phyloP scores from a whole-genome alignment of 2,329 filamentous ascomycete species.

The Calcarisporium arbuscula region DNA sequence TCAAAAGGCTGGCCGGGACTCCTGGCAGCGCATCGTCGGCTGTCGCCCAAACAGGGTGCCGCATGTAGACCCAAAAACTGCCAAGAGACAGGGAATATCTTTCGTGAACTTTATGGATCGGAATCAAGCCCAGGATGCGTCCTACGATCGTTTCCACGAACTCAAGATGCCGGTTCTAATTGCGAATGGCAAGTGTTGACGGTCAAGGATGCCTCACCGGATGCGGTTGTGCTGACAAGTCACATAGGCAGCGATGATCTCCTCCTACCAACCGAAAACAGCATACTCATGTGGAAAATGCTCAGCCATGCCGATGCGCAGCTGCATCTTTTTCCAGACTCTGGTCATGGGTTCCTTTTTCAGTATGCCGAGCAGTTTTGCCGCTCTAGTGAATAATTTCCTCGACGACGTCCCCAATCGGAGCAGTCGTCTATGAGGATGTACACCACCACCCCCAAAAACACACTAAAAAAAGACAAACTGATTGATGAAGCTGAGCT shows the following conservation, averaged over 20 bases:
- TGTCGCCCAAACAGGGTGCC: slow-evolving; percentile 18
- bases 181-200: slow-evolving; percentile 28
- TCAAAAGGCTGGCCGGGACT: slow-evolving; percentile 22
- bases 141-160: slow-evolving; percentile 25
- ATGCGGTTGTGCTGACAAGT: background rate
- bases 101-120: slow-evolving; percentile 30
- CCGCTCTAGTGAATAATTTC: slow-evolving; percentile 25
- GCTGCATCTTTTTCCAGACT: slow-evolving; percentile 27
- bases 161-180: slow-evolving; percentile 30
- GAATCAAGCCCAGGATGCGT: slow-evolving; percentile 23
- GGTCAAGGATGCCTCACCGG: background rate
- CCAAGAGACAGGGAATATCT: slow-evolving; percentile 24
- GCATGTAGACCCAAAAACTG: slow-evolving; percentile 18
- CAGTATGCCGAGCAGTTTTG: slow-evolving; percentile 26
- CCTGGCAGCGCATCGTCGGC: slow-evolving; percentile 27
- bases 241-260: slow-evolving; percentile 25
- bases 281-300: slow-evolving; percentile 29
- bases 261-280: slow-evolving; percentile 29
- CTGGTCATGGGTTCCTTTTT: slow-evolving; percentile 29
- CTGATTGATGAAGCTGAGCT: no score
- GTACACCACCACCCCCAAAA: background rate
- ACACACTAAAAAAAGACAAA: no score
- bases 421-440: slow-evolving; percentile 6
- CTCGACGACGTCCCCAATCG: slow-evolving; percentile 11
- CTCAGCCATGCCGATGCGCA: slow-evolving; percentile 22